Base-by-base conservation (phyloP, 2,329 filamentous ascomycete genomes). In the Didymella pomorum region DNA sequence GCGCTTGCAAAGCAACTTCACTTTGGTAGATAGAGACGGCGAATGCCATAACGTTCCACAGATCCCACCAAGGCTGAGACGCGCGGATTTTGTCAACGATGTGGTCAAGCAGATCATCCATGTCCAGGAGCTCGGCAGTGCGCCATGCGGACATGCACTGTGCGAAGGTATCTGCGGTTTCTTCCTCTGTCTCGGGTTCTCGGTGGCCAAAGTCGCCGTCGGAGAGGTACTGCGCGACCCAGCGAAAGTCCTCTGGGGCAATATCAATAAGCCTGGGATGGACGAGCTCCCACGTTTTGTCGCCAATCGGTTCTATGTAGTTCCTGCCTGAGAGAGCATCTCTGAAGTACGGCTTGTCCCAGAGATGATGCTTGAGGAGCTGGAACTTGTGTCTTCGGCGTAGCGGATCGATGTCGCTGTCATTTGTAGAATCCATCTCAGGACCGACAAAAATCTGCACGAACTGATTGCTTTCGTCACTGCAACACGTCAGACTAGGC, bases 31-130 rank as follows among this genome's bases (percentile, higher is more conserved):
- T 58, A 0, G 53, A 46, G 8, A 47, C 52, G 0, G 66, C 65
- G 25, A 75, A 63, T 0, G 35, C 31, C 33, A 74, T 47, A 0
- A 68, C 47, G 7, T 66, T 62, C 4, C 28, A 52, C 11, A 62
- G 33, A 2, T 58, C 58, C 18, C 59, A 58, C 11, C 53, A 56
- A 1, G 52, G 52, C 5, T 37, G 31, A 5, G 59, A 28, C 3
- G 8, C 20, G 3, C 60, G 37, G 3, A 75, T 29, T 35, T 75
- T 76, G 0, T 58, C 28, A 1, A 65, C 54, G 7, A 75, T 64
- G 20, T 66, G 62, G 0, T 73, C 67, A 2, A 74, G 54, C 3
- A 76, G 47, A 23, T 76, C 71, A 1, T 60, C 51, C 64, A 74
- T 68, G 6, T 55, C 60, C 0, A 76, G 52, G 1, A 48, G 51